Base-by-base conservation (phyloP, 768 basidiomycete species). In the Tylopilus felleus region DNA sequence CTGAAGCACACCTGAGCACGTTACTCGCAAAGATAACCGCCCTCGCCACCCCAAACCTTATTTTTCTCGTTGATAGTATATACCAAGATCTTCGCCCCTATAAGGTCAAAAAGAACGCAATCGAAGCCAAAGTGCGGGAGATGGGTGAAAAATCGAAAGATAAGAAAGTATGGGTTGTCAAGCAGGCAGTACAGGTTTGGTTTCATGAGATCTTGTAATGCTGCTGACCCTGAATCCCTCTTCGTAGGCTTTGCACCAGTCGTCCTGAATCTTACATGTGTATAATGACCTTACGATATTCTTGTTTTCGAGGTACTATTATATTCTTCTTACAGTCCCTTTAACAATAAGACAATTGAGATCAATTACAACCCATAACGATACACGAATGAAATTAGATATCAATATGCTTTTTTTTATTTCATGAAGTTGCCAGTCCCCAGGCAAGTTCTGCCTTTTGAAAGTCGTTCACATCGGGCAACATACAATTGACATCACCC, bases 41-140 rank as follows among this genome's bases (percentile, higher is more conserved):
- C 22, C 73, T 90, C 19, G 78, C 82, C 49, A 82, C 86, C 0
- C 74, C 79, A 8, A 91, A 76, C 57, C 74, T 90, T 23, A 77
- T 76, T 8, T 78, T 83, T 51, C 80, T 94, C 27, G 79, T 92
- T 0, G 90, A 93, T 55, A 77, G 81, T 8, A 78, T 93, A 59
- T 81, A 85, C 62, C 81, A 85, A 57, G 86, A 86, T 25, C 74
- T 93, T 38, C 81, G 81, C 29, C 69, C 67, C n/a, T 73, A 86
- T 59, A 86, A 85, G 52, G 80, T 92, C 57, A 91, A 86, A 75
- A 93, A 93, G 77, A 88, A 85, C 47, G 83, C 88, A 5, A 84
- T 94, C 42, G 89, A 91, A 68, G 84, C 83, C 3, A 93, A 93
- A 67, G 75, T 94, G 35, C 77, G 80, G 43, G 89, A 92, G 68